Conservation (phyloP, 1,284 basidiomycete genomes). For the Fomes fomentarius region DNA sequence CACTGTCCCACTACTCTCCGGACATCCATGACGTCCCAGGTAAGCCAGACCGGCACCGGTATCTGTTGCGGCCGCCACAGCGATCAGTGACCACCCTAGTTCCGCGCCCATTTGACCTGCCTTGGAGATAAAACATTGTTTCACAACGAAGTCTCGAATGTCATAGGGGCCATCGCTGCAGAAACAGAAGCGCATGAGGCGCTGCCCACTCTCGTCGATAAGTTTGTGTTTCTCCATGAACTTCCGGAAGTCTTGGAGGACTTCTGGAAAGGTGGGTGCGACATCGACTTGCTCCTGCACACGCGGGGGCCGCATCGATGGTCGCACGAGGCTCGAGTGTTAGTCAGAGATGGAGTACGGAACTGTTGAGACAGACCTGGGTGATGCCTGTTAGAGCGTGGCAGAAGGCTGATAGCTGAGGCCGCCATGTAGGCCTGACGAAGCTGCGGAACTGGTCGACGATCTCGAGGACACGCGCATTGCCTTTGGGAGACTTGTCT, state of each 20-base stretch:
- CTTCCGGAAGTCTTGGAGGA: slow-evolving; percentile 63
- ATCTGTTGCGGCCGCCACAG: slow-evolving; percentile 48
- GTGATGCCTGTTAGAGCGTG: slow-evolving; percentile 88
- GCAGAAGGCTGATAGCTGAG: slow-evolving; percentile 84
- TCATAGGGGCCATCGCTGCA: slow-evolving; percentile 84
- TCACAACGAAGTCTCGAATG: slow-evolving; percentile 82
- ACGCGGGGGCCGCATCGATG: no score
- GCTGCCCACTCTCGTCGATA: slow-evolving; percentile 61
- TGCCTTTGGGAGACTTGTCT: slow-evolving; percentile 56
- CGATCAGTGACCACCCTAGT: slow-evolving; percentile 1
- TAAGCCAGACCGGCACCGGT: slow-evolving; percentile 69
- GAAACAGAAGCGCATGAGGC: slow-evolving; percentile 69
- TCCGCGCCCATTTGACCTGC: slow-evolving; percentile 40
- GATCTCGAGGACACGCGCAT: slow-evolving; percentile 62
- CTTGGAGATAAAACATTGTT: slow-evolving; percentile 86
- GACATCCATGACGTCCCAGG: slow-evolving; percentile 71
- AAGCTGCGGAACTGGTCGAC: slow-evolving; percentile 86
- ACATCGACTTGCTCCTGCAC: slow-evolving; percentile 78
- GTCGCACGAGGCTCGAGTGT: not conserved
- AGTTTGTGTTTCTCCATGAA: slow-evolving; percentile 75
- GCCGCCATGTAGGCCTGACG: slow-evolving; percentile 87
- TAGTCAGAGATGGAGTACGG: not conserved
- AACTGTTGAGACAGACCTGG: slow-evolving; percentile 58
- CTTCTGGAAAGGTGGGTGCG: slow-evolving; percentile 77
- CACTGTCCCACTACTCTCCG: slow-evolving; percentile 58